These are phyloP conservation scores for Inga laurina DNA, from an alignment of 306 rosid species.

Conservation along the genomic window DNA sequence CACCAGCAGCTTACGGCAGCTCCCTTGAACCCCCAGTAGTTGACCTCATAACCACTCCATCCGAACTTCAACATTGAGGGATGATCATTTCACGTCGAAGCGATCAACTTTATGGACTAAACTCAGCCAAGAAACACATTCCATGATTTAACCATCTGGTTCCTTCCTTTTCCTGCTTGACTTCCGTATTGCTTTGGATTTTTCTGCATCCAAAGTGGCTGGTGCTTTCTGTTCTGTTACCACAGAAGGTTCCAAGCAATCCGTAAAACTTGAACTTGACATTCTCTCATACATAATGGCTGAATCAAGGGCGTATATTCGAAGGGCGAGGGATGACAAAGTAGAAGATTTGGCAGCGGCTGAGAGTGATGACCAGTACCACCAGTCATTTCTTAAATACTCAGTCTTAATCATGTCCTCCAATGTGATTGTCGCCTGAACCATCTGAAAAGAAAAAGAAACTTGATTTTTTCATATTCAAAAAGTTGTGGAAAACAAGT, in stretches of 20 bases:
- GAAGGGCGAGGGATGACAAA: slow-evolving; percentile 82
- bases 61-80: slow-evolving; percentile 32
- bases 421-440: slow-evolving; percentile 80
- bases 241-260: slow-evolving; percentile 57
- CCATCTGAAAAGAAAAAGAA: slow-evolving; percentile 64
- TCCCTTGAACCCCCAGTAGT: slow-evolving; percentile 29
- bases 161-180: slow-evolving; percentile 89
- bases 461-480: slow-evolving; percentile 9
- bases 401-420: slow-evolving; percentile 95
- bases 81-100: slow-evolving; percentile 35
- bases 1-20: slow-evolving; percentile 49
- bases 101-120: slow-evolving; percentile 35
- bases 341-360: slow-evolving; percentile 92
- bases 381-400: slow-evolving; percentile 92
- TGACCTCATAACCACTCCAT: slow-evolving; percentile 31
- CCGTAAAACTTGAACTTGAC: slow-evolving; percentile 53
- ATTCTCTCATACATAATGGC: slow-evolving; percentile 81
- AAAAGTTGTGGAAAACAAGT: slow-evolving; percentile 3
- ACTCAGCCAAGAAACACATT: slow-evolving; percentile 27
- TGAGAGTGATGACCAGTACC: slow-evolving; percentile 98
- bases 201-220: slow-evolving; percentile 67
- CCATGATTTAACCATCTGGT: slow-evolving; percentile 61
- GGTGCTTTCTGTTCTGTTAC: slow-evolving; percentile 45
- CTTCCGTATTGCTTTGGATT: slow-evolving; percentile 65
- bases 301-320: slow-evolving; percentile 90